Conservation (phyloP, 2,329 filamentous ascomycete genomes). For the Neonectria coccinea region DNA sequence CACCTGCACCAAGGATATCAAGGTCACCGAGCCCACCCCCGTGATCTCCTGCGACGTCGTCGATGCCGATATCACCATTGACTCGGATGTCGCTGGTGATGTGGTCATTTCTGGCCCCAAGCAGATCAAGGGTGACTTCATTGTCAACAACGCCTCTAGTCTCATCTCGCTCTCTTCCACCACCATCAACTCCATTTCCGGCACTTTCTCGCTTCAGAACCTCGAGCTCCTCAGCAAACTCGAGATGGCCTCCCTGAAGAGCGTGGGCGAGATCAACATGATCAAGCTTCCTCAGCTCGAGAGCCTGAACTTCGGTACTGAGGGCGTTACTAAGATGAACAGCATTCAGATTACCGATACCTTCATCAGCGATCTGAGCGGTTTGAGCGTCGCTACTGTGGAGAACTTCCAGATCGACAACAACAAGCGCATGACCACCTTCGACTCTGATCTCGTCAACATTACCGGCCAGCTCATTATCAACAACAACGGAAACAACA, state of each 20-base stretch:
- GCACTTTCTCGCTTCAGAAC: slow-evolving; percentile 76
- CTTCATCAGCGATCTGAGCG: slow-evolving; percentile 79
- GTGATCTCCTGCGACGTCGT: slow-evolving; percentile 76
- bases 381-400: slow-evolving; percentile 82
- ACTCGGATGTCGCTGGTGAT: slow-evolving; percentile 63
- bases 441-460: slow-evolving; percentile 82
- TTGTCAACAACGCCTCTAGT: slow-evolving; percentile 68
- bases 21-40: slow-evolving; percentile 71
- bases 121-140: slow-evolving; percentile 68
- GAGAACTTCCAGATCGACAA: slow-evolving; percentile 86
- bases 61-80: slow-evolving; percentile 75
- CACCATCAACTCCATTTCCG: slow-evolving; percentile 73
- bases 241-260: slow-evolving; percentile 72
- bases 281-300: slow-evolving; percentile 74
- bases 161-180: slow-evolving; percentile 73
- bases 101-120: slow-evolving; percentile 73
- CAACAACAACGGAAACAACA: slow-evolving; percentile 80
- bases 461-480: slow-evolving; percentile 78
- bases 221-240: slow-evolving; percentile 77
- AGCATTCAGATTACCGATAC: slow-evolving; percentile 87
- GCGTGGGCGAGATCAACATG: slow-evolving; percentile 77
- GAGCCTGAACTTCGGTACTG: slow-evolving; percentile 60
- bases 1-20: slow-evolving; percentile 65
- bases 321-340: slow-evolving; percentile 73
- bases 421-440: slow-evolving; percentile 82